Base-by-base conservation (phyloP, 495 filamentous ascomycete genomes). In the Barbatosphaeria neglecta region DNA sequence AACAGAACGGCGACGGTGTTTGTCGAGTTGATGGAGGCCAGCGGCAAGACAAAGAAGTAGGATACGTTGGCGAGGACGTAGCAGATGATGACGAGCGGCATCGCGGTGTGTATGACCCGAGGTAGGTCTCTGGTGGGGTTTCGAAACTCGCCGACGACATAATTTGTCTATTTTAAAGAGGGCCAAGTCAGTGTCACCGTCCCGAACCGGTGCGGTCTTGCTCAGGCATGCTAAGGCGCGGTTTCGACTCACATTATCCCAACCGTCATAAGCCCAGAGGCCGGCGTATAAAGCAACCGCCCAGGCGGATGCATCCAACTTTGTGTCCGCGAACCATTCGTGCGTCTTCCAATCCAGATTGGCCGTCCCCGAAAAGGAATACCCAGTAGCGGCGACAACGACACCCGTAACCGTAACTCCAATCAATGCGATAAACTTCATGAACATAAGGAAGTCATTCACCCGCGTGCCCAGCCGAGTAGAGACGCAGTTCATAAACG, bases 221-320 rank as follows among this genome's bases (percentile, higher is more conserved):
- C 39, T 15, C 39, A 3, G 4, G 18, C 4, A 37, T 16, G 6
- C 15, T 13, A 16, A 24, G 17, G 5, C 1, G 38, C 17, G 17
- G 17, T 4, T 1, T 19, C 48, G 50, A 71, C 84, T 68, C 65
- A 92, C 90, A 63, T 98, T 98, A 59, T 98, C 92, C 92, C 92
- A 98, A 17, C 92, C 92, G 57, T 98, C 92, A 65, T 90, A 98
- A 2, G 92, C 92, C 92, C 92, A 98, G 2, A 98, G 72, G 9
- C 92, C 92, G 22, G 88, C 90, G 63, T 98, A 98, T 47, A 98
- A 62, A 4, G 92, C 92, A 43, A 97, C 85, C 15, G 89, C 89
- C 82, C 86, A 93, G 50, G 78, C 80, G 15, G 83, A 87, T 15
- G 81, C 73, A 59, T 87, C 80, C n/a, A 76, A 75, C 52, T 70